A percentile compares a stretch with the other conserved stretches of the same genome.
Conservation (phyloP, 139 green algal genomes). For the Coelastrella sp. region DNA sequence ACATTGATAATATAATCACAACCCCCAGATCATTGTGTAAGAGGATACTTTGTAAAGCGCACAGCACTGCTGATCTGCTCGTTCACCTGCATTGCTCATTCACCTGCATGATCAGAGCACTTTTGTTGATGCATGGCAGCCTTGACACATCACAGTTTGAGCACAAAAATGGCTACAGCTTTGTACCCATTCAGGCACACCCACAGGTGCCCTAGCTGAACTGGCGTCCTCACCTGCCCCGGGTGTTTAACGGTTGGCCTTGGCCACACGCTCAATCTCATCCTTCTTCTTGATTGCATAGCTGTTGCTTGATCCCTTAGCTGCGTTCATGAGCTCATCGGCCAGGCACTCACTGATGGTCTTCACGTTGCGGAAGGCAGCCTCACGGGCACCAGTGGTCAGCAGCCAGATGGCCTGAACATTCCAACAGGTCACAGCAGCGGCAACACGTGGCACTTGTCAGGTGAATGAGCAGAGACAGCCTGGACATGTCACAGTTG, state of each 20-base stretch:
- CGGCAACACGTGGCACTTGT: neutral
- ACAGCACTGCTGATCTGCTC: too few relatives aligned
- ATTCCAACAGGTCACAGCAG: conserved; percentile 2
- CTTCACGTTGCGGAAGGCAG: conserved; percentile 99
- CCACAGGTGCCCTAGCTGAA: too few relatives aligned
- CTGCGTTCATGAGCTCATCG: conserved; percentile 99
- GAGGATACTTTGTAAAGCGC: too few relatives aligned
- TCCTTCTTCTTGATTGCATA: conserved; percentile 99
- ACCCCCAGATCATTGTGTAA: too few relatives aligned
- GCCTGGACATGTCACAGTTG: neutral
- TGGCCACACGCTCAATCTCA: conserved; percentile 99
- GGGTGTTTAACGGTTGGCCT: conserved; percentile 96
- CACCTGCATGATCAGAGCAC: too few relatives aligned
- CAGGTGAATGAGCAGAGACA: too few relatives aligned
- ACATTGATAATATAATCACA: too few relatives aligned
- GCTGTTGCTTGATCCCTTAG: conserved; percentile 99
- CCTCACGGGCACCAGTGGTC: conserved; percentile 96
- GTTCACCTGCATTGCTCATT: too few relatives aligned
- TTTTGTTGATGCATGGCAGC: too few relatives aligned
- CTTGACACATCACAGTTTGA: too few relatives aligned
- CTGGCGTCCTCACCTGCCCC: neutral
- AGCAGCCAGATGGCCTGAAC: conserved; percentile 91
- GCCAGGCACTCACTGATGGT: conserved; percentile 99
- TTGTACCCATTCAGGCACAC: too few relatives aligned
- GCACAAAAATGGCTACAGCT: too few relatives aligned